phyloP scores from a whole-genome alignment of 768 basidiomycete genomes.

The Neoboletus subvelutipes region DNA sequence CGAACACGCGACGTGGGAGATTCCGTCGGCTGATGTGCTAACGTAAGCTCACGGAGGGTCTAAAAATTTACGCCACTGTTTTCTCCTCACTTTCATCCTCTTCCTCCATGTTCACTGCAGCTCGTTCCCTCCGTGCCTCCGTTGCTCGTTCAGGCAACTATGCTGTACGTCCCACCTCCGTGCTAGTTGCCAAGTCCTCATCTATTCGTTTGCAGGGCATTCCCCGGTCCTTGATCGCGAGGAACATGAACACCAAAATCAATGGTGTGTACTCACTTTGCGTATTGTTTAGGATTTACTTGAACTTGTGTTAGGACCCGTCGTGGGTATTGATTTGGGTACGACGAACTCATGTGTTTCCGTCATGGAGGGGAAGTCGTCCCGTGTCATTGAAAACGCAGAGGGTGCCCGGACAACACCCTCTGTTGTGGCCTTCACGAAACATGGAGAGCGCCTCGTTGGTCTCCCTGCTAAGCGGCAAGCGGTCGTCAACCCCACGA shows the following conservation, averaged over 20 bases:
- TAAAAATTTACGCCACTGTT: constrained; percentile 47
- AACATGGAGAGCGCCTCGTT: constrained; percentile 94
- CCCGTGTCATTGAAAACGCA: constrained; percentile 95
- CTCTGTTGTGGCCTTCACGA: constrained; percentile 97
- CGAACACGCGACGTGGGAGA: constrained; percentile 12
- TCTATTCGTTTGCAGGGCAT: constrained; percentile 44
- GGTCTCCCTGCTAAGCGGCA: constrained; percentile 97
- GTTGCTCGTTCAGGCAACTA: constrained; percentile 60
- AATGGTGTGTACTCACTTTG: constrained; percentile 50
- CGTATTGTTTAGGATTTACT: constrained; percentile 1
- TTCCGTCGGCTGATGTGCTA: constrained; percentile 8
- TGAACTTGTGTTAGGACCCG: constrained; percentile 55
- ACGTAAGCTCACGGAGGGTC: constrained; percentile 33
- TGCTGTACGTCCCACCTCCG: constrained; percentile 46
- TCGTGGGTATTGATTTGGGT: constrained; percentile 96
- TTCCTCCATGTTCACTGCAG: constrained; percentile 71
- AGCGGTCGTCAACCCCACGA: constrained; percentile 91
- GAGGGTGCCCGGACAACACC: constrained; percentile 98
- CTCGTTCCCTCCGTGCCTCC: constrained; percentile 61
- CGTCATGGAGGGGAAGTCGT: constrained; percentile 93
- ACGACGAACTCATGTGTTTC: constrained; percentile 91
- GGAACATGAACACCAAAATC: constrained; percentile 96
- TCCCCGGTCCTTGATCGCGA: constrained; percentile 73
- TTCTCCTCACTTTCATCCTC: constrained; percentile 35
- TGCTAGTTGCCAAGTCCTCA: background rate